These are phyloP conservation scores for Cladosporium sp. DNA, from an alignment of 2,329 filamentous ascomycete genomes.

Conservation along the genomic window DNA sequence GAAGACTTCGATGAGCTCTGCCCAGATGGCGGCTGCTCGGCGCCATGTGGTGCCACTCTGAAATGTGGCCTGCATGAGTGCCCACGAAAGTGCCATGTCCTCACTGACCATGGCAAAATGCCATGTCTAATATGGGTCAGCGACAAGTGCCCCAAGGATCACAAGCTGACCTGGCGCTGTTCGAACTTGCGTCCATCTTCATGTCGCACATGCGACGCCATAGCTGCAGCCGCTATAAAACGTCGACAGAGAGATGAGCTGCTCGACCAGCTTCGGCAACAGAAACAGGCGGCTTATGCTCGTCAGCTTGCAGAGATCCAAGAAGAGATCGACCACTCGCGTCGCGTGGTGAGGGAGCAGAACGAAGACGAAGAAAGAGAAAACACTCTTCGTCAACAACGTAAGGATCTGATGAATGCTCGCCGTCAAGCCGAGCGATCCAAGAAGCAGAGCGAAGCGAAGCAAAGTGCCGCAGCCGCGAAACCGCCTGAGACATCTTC, in stretches of 20 bases:
- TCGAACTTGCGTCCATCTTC: constrained; percentile 37
- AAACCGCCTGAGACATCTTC: neutral
- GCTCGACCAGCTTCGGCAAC: constrained; percentile 48
- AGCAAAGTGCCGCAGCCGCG: neutral
- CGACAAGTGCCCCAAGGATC: constrained; percentile 49
- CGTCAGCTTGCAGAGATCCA: constrained; percentile 46
- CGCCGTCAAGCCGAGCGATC: constrained; percentile 16
- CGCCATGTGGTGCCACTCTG: constrained; percentile 53
- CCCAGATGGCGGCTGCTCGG: constrained; percentile 66
- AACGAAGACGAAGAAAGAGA: constrained; percentile 44
- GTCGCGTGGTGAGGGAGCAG: constrained; percentile 41
- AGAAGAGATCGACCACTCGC: constrained; percentile 50
- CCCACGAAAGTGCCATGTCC: constrained; percentile 57
- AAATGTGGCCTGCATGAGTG: constrained; percentile 59
- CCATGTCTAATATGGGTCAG: constrained; percentile 41
- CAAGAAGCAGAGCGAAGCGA: neutral
- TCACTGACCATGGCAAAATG: constrained; percentile 56
- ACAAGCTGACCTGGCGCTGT: constrained; percentile 49
- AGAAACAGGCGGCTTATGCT: constrained; percentile 44
- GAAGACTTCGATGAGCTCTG: constrained; percentile 59
- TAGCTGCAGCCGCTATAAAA: constrained; percentile 45
- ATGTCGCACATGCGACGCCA: constrained; percentile 48
- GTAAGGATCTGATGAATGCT: constrained; percentile 44
- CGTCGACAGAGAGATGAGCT: constrained; percentile 45
- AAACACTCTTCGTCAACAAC: constrained; percentile 43